These are phyloP conservation scores for Thalassiosira mediterranea DNA, from an alignment of 352 stramenopile genomes.

Conservation along the genomic window DNA sequence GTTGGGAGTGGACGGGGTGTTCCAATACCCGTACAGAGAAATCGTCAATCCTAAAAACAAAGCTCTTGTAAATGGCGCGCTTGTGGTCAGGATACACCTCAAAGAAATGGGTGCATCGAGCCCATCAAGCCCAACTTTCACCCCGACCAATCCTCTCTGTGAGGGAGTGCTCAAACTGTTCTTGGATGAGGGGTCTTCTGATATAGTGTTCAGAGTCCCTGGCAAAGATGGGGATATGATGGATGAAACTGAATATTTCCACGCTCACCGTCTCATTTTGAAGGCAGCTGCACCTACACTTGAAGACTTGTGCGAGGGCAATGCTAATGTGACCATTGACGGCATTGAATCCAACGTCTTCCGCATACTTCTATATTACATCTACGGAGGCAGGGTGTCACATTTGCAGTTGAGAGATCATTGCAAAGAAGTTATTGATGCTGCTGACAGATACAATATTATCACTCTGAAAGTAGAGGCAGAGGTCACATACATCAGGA, in stretches of 20 bases:
- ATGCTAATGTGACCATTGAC: neutral
- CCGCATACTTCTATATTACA: slow-evolving; percentile 1
- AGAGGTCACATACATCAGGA: neutral
- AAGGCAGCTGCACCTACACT: slow-evolving; percentile 2
- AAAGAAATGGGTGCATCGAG: neutral
- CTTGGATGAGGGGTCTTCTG: neutral
- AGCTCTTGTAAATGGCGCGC: too few species aligned
- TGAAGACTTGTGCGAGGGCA: neutral
- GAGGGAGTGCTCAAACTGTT: neutral
- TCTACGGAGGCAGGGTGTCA: neutral
- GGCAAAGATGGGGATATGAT: neutral
- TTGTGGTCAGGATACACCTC: neutral
- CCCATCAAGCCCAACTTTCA: neutral
- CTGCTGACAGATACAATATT: neutral
- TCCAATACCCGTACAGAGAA: too few species aligned
- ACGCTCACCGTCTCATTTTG: slow-evolving; percentile 9
- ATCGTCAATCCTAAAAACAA: too few species aligned
- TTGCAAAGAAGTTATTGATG: neutral
- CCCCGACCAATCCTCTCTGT: neutral
- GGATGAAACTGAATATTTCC: neutral
- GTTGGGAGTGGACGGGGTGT: too few species aligned
- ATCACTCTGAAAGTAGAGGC: slow-evolving; percentile 4
- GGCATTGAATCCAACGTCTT: neutral
- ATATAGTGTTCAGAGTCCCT: neutral
- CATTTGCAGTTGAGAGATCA: neutral